Evolutionary conservation across 768 basidiomycete genomes (phyloP), one percentile per base, ranked within the genome.

Genomic region (Termitomyces sp.): DNA sequence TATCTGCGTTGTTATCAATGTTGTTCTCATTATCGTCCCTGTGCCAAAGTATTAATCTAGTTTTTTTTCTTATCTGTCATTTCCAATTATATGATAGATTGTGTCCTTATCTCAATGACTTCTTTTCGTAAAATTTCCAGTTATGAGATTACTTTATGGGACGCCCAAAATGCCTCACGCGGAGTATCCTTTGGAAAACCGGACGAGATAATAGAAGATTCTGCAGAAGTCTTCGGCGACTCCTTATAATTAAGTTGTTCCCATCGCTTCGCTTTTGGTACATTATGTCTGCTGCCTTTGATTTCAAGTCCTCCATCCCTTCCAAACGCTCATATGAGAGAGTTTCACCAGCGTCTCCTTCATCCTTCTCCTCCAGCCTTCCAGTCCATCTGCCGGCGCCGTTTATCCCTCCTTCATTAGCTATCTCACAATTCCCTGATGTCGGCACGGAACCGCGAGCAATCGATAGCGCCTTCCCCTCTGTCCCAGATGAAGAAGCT

Each of bases 1-100:
- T 5, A 68, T 83, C 22, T 73, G 73, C 18, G 61, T 78, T 55
- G 76, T 51, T 51, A 63, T 73, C 55, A 73, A 73, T 56, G 55
- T 51, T 22, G 16, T 66, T 13, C 48, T 73, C 16, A 37, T 68
- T 39, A 61, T 59, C 24, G 61, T 73, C 55, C 65, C 66, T 41
- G 72, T 72, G 20, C 70, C 70, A 12, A 65, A 65, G 41, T 60
- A 58, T 54, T 72, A 47, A 59, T 52, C 24, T 24, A 37, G 8
- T 37, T 34, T 24, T 24, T 9, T 6, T 13, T 22, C 22, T 13
- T n/a, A 45, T 45, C 20, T 45, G 22, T 22, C 12, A 24, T 45
- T 24, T 45, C 20, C 12, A 22, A 22, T 22, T 45, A 45, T 24
- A 45, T 22, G 7, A 16, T 15, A 24, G 46, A 47, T 47, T 30